Evolutionary conservation across 805 yeast genomes (phyloP), one percentile per base, ranked within the genome.

Genomic region (Tetrapisispora namnaoensis): DNA sequence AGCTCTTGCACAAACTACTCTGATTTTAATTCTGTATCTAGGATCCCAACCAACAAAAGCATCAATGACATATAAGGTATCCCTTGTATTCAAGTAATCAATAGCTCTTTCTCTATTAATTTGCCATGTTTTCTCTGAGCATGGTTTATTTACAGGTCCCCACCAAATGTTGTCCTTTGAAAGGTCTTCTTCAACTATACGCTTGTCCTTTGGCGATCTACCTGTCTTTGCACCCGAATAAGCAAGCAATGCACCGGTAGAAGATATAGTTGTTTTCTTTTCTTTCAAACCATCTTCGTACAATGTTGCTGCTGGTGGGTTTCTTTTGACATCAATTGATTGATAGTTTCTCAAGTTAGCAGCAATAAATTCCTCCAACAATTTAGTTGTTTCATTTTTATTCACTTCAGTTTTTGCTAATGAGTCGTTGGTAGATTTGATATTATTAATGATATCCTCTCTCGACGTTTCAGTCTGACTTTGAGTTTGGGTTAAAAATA

Each of bases 21-120:
- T 81, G 51, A 90, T 95, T 76, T 91, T 91, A 69, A 90, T 80
- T 74, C 98, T 81, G 80, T 91, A 91, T 65, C 87, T 82, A 65
- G 97, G 96, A 70, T 91, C 99, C 99, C 99, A 91, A 57, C 99
- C 99, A 44, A 98, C 99, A 67, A 70, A 91, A 13, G 98, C 98
- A 66, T 91, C 99, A 56, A 91, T 89, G 55, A 91, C 90, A 71
- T 85, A 91, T 62, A 93, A 81, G 68, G 89, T 88, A 61, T 85
- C 90, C 72, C 96, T 85, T 49, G 98, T 91, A 77, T 95, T 86
- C 69, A 91, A 78, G 75, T 90, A 91, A 71, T 91, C 99, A 57
- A 90, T 79, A 46, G 99, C 98, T 73, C 99, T 86, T 60, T 91
- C 91, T 69, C 95, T 84, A 68, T 95, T 86, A 61, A 91, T 89